Conservation (phyloP, 2,329 filamentous ascomycete species). For the Curvularia eragrostidis region DNA sequence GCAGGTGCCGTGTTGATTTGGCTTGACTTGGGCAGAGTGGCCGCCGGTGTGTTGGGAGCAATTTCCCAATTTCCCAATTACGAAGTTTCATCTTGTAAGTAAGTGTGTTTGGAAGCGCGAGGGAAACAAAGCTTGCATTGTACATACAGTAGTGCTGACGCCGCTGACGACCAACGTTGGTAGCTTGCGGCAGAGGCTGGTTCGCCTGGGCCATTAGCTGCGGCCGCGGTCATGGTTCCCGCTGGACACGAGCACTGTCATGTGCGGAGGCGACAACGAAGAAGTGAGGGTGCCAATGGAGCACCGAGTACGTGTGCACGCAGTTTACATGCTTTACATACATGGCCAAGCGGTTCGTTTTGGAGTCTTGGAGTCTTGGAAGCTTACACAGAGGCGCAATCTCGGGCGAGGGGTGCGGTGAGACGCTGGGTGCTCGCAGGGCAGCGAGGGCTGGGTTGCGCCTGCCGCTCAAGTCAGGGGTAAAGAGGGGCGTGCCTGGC, state of each 20-base stretch:
- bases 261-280: not conserved
- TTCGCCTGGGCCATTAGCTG: not conserved
- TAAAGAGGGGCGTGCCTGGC: not conserved
- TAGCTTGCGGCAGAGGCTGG: not conserved
- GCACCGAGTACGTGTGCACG: too few species aligned
- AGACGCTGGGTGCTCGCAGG: not conserved
- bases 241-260: not conserved
- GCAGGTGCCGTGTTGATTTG: slow-evolving; percentile 3
- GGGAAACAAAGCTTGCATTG: slow-evolving; percentile 5
- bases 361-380: not conserved
- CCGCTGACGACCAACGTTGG: slow-evolving; percentile 20
- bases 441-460: too few species aligned
- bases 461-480: not conserved
- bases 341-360: not conserved
- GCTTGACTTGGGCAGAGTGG: not conserved
- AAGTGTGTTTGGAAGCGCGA: slow-evolving; percentile 1
- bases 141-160: slow-evolving; percentile 10
- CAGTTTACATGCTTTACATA: too few species aligned
- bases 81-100: slow-evolving; percentile 9
- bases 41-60: not conserved
- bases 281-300: too few species aligned
- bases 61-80: slow-evolving; percentile 21
- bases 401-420: not conserved
- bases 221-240: not conserved
- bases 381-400: not conserved